Conservation (phyloP, 495 filamentous ascomycete genomes). For the Cercophora samala region DNA sequence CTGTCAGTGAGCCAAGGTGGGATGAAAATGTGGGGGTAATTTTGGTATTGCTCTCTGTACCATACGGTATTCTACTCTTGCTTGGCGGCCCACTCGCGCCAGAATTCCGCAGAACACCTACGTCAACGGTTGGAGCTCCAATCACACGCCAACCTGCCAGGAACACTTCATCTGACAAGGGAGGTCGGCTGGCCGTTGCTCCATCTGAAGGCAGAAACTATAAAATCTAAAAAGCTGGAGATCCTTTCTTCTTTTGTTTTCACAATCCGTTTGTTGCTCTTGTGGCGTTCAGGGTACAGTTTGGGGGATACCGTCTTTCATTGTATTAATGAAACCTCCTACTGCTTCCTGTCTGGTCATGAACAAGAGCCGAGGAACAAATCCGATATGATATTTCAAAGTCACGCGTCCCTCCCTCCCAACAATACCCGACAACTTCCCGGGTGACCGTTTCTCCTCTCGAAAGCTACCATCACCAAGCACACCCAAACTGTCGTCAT, state of each 20-base stretch:
- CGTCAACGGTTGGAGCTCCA: conserved; percentile 13
- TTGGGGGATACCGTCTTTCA: background rate
- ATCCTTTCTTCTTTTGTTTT: background rate
- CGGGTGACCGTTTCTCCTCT: background rate
- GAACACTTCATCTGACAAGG: conserved; percentile 8
- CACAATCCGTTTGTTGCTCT: conserved; percentile 1
- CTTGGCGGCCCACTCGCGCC: conserved; percentile 13
- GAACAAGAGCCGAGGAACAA: background rate
- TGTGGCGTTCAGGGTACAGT: background rate
- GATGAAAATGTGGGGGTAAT: background rate
- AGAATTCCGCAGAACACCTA: conserved; percentile 8
- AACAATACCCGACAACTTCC: background rate
- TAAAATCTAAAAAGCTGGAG: background rate
- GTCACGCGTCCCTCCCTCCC: background rate
- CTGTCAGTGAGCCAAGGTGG: background rate
- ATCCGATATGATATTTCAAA: background rate
- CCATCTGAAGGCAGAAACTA: conserved; percentile 1
- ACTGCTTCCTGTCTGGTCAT: background rate
- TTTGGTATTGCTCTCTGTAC: background rate
- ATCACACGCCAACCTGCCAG: background rate
- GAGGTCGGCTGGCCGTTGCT: conserved; percentile 14
- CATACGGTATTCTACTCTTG: background rate
- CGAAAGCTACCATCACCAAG: background rate
- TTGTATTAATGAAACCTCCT: background rate
- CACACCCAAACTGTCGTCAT: conserved; percentile 4